Evolutionary conservation across 305 asterid species (phyloP), one percentile per base, ranked within the genome.

Genomic region (Lippia alba): DNA sequence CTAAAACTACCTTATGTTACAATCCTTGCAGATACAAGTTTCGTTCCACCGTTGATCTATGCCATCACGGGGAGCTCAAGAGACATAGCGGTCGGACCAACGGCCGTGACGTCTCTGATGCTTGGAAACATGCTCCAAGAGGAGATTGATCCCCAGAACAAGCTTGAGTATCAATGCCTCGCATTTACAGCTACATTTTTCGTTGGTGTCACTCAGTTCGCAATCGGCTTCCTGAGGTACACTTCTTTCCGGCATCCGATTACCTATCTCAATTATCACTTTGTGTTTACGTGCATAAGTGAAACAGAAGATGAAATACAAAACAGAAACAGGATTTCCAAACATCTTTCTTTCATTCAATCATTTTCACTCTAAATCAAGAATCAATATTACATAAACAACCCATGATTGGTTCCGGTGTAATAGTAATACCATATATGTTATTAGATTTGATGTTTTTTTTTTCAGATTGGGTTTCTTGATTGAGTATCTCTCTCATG

Each of bases 151-250:
- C 86, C 90, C 0, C 6, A 39, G 12, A 71, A 69, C 46, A 74
- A 88, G 45, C 66, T 83, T 0, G 91, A 88, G 19, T 82, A 86
- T 10, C 81, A 79, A 32, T 78, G 91, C 51, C 91, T 86, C 55
- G 87, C 95, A 48, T 88, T 88, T 60, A 88, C 91, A 19, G 89
- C 95, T 15, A 86, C 90, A 3, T 88, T 86, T 69, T 88, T 86
- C 8, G 90, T 91, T 20, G 88, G 95, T n/a, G 39, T 86, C 54
- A 86, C 91, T 32, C 90, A 88, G 71, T 87, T 83, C 14, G 45
- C 78, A 15, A 87, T 86, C 7, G 95, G 91, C 53, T 78, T 88
- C 61, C 78, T 88, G 34, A 79, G 94, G 94, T 83, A 24, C 30
- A 24, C 30, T 3, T 24, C 30, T 24, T 24, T 24, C 30, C 30